Evolutionary conservation across 1,284 basidiomycete genomes (phyloP).

Genomic region (Prillingera fragicola): DNA sequence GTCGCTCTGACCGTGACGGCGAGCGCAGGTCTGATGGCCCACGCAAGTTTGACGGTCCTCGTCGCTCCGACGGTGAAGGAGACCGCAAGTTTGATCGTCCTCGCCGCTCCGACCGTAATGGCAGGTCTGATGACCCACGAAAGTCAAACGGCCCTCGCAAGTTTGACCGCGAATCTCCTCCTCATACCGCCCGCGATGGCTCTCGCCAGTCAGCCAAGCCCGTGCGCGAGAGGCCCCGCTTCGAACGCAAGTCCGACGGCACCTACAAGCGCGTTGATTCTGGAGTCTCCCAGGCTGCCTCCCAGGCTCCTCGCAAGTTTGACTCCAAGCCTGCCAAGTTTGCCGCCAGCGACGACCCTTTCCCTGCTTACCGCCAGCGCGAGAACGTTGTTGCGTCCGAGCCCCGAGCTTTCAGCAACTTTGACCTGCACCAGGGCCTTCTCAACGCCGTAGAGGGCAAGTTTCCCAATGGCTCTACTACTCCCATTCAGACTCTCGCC

Average conservation of each 20-base stretch:
- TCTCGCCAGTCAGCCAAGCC: too few species aligned
- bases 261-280: constrained; percentile 1
- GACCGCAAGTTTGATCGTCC: not conserved
- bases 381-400: constrained; percentile 11
- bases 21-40: not conserved
- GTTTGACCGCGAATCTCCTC: too few species aligned
- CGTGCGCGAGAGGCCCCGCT: not conserved
- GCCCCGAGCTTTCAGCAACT: constrained; percentile 23
- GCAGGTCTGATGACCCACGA: not conserved
- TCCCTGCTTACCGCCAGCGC: constrained; percentile 3
- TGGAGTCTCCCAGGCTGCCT: not conserved
- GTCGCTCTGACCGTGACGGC: not conserved
- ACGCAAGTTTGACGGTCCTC: not conserved
- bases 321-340: not conserved
- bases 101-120: not conserved
- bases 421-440: constrained; percentile 57
- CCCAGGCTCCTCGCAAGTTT: not conserved
- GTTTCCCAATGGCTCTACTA: constrained; percentile 52
- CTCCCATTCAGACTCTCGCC: constrained; percentile 67
- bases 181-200: too few species aligned
- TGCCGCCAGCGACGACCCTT: not conserved
- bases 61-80: not conserved
- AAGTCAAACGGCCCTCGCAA: too few species aligned
- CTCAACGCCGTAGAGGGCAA: constrained; percentile 55
- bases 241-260: not conserved